Conservation (phyloP, 108 stramenopile genomes). For the Skeletonema grethae region DNA sequence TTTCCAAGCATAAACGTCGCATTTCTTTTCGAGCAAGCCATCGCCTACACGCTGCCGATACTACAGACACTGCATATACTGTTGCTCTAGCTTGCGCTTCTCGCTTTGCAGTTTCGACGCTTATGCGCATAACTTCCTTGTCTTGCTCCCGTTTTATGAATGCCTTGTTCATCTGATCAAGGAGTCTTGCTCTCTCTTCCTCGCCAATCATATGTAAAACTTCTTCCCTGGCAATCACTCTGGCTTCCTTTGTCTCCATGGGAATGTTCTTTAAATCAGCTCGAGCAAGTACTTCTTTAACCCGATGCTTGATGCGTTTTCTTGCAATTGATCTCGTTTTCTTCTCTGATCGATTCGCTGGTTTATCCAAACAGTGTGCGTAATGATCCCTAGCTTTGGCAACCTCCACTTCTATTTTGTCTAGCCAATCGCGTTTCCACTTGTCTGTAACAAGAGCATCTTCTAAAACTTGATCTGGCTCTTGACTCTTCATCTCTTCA, state of each 20-base stretch:
- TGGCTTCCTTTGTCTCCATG: constrained; percentile 41
- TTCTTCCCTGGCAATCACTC: constrained; percentile 32
- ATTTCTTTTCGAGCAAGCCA: constrained; percentile 41
- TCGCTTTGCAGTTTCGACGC: constrained; percentile 10
- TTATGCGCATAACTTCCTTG: constrained; percentile 14
- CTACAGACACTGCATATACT: constrained; percentile 21
- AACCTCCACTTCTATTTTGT: constrained; percentile 27
- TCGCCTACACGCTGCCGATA: constrained; percentile 27
- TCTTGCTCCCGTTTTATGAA: constrained; percentile 23
- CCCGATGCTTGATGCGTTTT: constrained; percentile 28
- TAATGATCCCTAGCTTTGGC: constrained; percentile 18
- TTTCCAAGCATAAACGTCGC: constrained; percentile 26
- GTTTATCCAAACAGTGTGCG: constrained; percentile 15
- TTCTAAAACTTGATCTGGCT: constrained; percentile 18
- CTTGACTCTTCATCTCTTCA: constrained; percentile 33
- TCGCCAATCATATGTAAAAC: constrained; percentile 31
- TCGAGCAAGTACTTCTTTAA: constrained; percentile 20
- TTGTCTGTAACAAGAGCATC: constrained; percentile 16
- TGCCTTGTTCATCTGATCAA: constrained; percentile 24
- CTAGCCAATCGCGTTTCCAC: constrained; percentile 28
- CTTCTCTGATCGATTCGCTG: constrained; percentile 31
- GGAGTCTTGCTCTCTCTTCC: constrained; percentile 28
- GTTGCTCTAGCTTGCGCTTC: constrained; percentile 19
- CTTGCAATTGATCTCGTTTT: constrained; percentile 14
- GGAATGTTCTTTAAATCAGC: constrained; percentile 31